Conservation (phyloP, 2,329 filamentous ascomycete genomes). For the Aspergillus sp. region DNA sequence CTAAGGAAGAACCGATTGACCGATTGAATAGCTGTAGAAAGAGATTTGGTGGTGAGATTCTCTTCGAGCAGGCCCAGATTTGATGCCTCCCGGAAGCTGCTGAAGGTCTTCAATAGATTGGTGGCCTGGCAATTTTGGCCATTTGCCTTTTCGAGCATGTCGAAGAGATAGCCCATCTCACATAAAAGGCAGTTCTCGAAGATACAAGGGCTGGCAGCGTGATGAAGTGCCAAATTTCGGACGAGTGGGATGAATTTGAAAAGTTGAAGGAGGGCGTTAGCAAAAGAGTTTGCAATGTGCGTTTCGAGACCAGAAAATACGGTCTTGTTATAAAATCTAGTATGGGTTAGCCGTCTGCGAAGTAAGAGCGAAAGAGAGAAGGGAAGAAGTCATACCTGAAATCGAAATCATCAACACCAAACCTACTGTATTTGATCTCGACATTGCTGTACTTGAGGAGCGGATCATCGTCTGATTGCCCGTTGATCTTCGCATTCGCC, state of each 20-base stretch:
- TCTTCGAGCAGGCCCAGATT: slow-evolving; percentile 80
- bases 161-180: slow-evolving; percentile 90
- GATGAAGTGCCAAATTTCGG: slow-evolving; percentile 79
- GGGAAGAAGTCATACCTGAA: slow-evolving; percentile 84
- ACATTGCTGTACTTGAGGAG: slow-evolving; percentile 86
- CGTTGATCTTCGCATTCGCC: slow-evolving; percentile 62
- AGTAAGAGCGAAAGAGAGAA: slow-evolving; percentile 58
- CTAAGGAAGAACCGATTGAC: slow-evolving; percentile 80
- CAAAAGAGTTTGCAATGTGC: slow-evolving; percentile 94
- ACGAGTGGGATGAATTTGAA: slow-evolving; percentile 84
- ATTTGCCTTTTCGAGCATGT: slow-evolving; percentile 95
- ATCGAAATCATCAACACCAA: slow-evolving; percentile 98
- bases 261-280: slow-evolving; percentile 84
- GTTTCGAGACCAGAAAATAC: slow-evolving; percentile 87
- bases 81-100: slow-evolving; percentile 69
- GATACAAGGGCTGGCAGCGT: slow-evolving; percentile 78
- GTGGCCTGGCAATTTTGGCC: slow-evolving; percentile 94
- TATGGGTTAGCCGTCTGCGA: slow-evolving; percentile 44
- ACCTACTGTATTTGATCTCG: slow-evolving; percentile 98
- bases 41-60: slow-evolving; percentile 62
- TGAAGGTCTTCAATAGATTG: slow-evolving; percentile 85
- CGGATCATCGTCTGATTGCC: slow-evolving; percentile 69
- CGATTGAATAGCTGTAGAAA: slow-evolving; percentile 77
- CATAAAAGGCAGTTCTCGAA: slow-evolving; percentile 81
- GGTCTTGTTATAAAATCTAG: slow-evolving; percentile 89